Evolutionary conservation across 2,329 filamentous ascomycete species (phyloP), one percentile per base, ranked within the genome.

Genomic region (Cryphonectria japonica): DNA sequence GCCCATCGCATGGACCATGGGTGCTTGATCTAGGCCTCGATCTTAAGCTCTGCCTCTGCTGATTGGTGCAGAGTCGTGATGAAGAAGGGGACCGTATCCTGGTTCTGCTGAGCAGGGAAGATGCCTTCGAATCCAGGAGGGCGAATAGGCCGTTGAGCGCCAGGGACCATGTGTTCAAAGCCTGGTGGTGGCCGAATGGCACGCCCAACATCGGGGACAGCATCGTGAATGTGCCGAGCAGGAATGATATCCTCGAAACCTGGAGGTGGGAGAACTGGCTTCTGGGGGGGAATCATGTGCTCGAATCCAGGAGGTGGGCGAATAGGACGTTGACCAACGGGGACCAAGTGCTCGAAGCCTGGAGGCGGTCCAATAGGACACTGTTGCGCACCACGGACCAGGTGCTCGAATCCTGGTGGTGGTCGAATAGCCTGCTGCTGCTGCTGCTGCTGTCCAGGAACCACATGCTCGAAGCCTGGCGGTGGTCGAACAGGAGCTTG

Each of bases 61-160:
- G 14, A 0, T 34, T 29, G 29, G 14, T 34, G 13, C 54, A 59
- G 29, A 34, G 29, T 32, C 54, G 54, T 16, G 29, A 26, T 8
- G 14, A 8, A 2, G 54, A 32, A 7, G 16, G 26, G 7, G 14
- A 19, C 14, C 14, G 11, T 14, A 16, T 34, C 26, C 54, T 32
- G 29, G 26, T 34, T 19, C 16, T 14, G 29, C 19, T 19, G 54
- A 34, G 26, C 52, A 29, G 26, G 52, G 5, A 57, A 16, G 4
- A 57, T 29, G 52, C n/a, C 16, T 22, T 39, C 59, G 59, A 61
- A 61, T 19, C 59, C 59, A 7, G 59, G 59, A 19, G 59, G 59
- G 3, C 19, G 59, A 11, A 61, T 14, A 39, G 32, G 32, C 46
- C n/a, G 46, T 11, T n/a, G 46, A 9, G 22, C 22, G 46, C 46